Conservation (phyloP, 345 rosid genomes). For the Salix brachista region DNA sequence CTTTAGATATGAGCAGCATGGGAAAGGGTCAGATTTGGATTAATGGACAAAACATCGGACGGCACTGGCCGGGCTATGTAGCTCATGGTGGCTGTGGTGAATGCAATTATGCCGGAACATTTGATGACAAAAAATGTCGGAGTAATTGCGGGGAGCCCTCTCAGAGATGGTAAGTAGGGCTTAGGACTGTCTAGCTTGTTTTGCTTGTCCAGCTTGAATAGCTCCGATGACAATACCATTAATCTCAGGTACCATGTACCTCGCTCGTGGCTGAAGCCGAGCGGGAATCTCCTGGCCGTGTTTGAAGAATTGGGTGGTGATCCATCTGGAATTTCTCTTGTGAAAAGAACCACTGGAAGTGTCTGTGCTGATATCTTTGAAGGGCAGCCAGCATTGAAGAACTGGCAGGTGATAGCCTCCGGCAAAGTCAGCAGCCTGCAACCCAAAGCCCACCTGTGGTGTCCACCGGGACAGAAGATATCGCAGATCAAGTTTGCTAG, state of each 20-base stretch:
- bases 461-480: slow-evolving; percentile 21
- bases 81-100: slow-evolving; percentile 21
- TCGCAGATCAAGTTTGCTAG: slow-evolving; percentile 22
- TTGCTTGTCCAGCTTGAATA: neutral
- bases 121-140: slow-evolving; percentile 20
- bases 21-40: slow-evolving; percentile 69
- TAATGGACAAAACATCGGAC: slow-evolving; percentile 81
- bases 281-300: slow-evolving; percentile 29
- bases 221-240: neutral
- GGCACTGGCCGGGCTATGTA: slow-evolving; percentile 40
- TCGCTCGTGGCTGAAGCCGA: slow-evolving; percentile 41
- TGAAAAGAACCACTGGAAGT: slow-evolving; percentile 30
- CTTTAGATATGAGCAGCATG: slow-evolving; percentile 62
- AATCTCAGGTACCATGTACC: slow-evolving; percentile 46
- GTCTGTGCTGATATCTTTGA: slow-evolving; percentile 27
- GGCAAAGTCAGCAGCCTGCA: slow-evolving; percentile 13
- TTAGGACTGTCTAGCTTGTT: neutral
- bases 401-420: slow-evolving; percentile 11
- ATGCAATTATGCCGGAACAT: slow-evolving; percentile 27
- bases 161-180: slow-evolving; percentile 19
- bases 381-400: slow-evolving; percentile 20
- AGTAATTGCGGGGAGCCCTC: slow-evolving; percentile 24
- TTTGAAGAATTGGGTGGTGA: slow-evolving; percentile 46
- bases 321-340: slow-evolving; percentile 28
- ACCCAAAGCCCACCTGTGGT: slow-evolving; percentile 26